Percentiles rank a stretch among this genome's conserved stretches.
Evolutionary conservation across 169 alveolate genomes (phyloP).

Genomic region (Plasmodium vinckei): DNA sequence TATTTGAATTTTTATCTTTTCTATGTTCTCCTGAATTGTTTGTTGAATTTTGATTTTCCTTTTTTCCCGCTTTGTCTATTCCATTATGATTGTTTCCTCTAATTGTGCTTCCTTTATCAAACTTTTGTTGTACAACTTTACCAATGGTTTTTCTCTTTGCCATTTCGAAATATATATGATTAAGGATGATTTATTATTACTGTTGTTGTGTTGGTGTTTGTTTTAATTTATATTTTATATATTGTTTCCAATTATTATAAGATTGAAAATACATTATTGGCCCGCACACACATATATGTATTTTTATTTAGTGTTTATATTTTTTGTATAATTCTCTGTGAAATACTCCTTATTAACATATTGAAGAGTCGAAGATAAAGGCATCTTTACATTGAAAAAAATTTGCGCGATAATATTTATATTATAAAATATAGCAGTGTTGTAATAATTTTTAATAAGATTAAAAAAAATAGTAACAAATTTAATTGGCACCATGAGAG

Average conservation of each 20-base stretch:
- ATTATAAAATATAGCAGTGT: too few species aligned
- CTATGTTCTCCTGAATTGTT: constrained; percentile 1
- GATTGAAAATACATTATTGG: background rate
- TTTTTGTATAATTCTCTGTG: too few species aligned
- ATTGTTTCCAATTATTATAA: background rate
- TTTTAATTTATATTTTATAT: background rate
- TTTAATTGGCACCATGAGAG: too few species aligned
- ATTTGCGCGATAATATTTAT: too few species aligned
- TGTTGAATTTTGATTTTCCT: constrained; percentile 3
- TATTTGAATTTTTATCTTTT: constrained; percentile 3
- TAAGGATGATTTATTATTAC: background rate
- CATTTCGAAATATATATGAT: constrained; percentile 10
- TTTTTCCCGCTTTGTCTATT: constrained; percentile 11
- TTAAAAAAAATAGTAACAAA: too few species aligned
- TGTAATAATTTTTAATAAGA: too few species aligned
- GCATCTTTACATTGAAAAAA: too few species aligned
- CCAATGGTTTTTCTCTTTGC: constrained; percentile 26
- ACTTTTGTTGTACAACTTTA: constrained; percentile 17
- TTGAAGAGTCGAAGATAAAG: too few species aligned
- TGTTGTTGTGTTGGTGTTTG: background rate
- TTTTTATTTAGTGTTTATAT: too few species aligned
- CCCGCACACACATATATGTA: too few species aligned
- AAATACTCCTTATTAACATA: too few species aligned
- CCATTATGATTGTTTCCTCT: constrained; percentile 8
- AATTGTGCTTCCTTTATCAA: constrained; percentile 13